phyloP scores from a whole-genome alignment of 768 basidiomycete genomes.

The Pilatotrama ljubarskyi region DNA sequence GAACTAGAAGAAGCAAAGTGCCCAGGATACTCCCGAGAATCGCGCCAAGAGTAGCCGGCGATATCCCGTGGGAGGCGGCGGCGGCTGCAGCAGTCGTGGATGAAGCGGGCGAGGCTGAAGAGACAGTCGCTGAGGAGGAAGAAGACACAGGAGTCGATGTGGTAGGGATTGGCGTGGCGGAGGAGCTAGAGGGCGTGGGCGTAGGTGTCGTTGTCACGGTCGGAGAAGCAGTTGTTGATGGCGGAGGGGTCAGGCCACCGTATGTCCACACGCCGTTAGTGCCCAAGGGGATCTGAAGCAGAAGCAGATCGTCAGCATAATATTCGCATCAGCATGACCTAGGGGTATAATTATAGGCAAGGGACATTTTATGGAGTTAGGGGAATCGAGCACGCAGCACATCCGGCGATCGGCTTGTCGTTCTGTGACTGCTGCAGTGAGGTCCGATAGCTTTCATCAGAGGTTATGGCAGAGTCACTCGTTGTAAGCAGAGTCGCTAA shows the following conservation, averaged over 20 bases:
- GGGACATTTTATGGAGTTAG: no score
- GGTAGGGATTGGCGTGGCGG: slow-evolving; percentile 23
- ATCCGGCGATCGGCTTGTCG: no score
- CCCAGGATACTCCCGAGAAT: slow-evolving; percentile 63
- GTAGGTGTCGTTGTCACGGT: slow-evolving; percentile 16
- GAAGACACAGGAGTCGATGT: slow-evolving; percentile 10
- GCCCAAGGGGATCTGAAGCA: slow-evolving; percentile 68
- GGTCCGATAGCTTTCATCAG: no score
- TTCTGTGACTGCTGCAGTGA: no score
- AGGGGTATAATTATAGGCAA: no score
- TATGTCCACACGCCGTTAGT: slow-evolving; percentile 62
- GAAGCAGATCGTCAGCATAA: background rate
- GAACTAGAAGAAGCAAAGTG: slow-evolving; percentile 56
- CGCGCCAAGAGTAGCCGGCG: slow-evolving; percentile 46
- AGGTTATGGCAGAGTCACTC: no score
- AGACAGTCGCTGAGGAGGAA: slow-evolving; percentile 1
- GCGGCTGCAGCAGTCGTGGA: slow-evolving; percentile 17
- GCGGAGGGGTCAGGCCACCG: slow-evolving; percentile 73
- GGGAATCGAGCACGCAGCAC: no score
- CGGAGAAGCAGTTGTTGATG: slow-evolving; percentile 35
- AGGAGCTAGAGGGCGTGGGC: slow-evolving; percentile 29
- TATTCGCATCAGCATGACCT: no score
- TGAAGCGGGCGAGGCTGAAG: slow-evolving; percentile 3
- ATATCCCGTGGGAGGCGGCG: slow-evolving; percentile 24
- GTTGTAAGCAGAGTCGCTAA: no score